phyloP scores from a whole-genome alignment of 208 protist genomes.

The Trypanosoma melophagium region DNA sequence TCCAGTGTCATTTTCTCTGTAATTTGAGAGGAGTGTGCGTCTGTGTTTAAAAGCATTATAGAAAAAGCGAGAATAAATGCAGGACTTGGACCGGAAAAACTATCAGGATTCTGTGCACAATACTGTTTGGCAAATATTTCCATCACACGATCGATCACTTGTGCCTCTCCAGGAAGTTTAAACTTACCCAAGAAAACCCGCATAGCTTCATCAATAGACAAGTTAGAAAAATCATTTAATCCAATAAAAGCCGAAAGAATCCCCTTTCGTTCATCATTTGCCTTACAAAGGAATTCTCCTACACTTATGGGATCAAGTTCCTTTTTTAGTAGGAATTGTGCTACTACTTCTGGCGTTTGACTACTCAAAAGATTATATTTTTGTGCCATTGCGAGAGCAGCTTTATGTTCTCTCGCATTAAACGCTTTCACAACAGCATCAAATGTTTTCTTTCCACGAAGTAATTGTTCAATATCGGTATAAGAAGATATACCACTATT shows the following conservation, averaged over 20 bases:
- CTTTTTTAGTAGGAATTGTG: constrained; percentile 9
- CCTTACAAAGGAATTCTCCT: constrained; percentile 16
- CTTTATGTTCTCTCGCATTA: constrained; percentile 9
- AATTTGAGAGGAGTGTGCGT: constrained; percentile 39
- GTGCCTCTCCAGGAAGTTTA: constrained; percentile 88
- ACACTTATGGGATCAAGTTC: constrained; percentile 18
- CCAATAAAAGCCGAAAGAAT: constrained; percentile 49
- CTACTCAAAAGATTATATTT: constrained; percentile 8
- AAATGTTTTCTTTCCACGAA: constrained; percentile 16
- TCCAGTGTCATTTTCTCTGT: constrained; percentile 82
- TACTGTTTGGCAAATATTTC: constrained; percentile 93
- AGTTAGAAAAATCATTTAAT: constrained; percentile 35
- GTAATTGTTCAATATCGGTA: constrained; percentile 17
- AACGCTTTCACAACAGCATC: constrained; percentile 14
- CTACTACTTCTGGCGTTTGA: constrained; percentile 10
- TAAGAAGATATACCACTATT: neutral
- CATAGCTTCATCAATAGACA: constrained; percentile 53
- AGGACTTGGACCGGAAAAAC: constrained; percentile 7
- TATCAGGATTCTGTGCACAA: constrained; percentile 28
- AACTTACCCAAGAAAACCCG: constrained; percentile 83
- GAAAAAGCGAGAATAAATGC: constrained; percentile 40
- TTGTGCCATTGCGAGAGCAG: neutral
- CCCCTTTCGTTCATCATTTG: constrained; percentile 4
- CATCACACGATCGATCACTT: constrained; percentile 94
- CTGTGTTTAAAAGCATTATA: constrained; percentile 58